A percentile compares a stretch with the other conserved stretches of the same genome.
phyloP scores from a whole-genome alignment of 257 asterid species.

The Haberlea rhodopensis region DNA sequence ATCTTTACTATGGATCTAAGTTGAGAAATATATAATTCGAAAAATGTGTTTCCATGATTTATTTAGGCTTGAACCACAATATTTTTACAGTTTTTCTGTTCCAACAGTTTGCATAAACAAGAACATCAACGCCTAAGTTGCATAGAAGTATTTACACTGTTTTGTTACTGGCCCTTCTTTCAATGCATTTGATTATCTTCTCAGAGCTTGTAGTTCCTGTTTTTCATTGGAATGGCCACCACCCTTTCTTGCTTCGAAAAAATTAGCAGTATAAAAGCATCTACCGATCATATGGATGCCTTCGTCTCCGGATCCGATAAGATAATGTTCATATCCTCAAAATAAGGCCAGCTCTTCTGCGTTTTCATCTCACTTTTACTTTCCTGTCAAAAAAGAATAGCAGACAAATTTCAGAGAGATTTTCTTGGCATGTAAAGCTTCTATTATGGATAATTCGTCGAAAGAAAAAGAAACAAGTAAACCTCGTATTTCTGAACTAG shows the following conservation, averaged over 20 bases:
- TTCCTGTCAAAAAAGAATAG: slow-evolving; percentile 43
- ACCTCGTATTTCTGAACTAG: slow-evolving; percentile 94
- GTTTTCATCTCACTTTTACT: slow-evolving; percentile 41
- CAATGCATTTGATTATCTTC: slow-evolving; percentile 7
- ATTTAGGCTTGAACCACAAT: too few species aligned
- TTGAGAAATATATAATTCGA: too few species aligned
- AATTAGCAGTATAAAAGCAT: neutral
- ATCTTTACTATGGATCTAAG: too few species aligned
- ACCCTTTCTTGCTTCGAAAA: slow-evolving; percentile 11
- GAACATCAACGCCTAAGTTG: slow-evolving; percentile 6
- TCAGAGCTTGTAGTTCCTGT: slow-evolving; percentile 1
- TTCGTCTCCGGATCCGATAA: slow-evolving; percentile 42
- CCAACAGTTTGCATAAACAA: neutral
- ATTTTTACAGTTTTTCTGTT: slow-evolving; percentile 12
- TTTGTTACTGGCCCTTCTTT: neutral
- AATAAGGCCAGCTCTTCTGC: slow-evolving; percentile 61
- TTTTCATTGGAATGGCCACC: slow-evolving; percentile 9
- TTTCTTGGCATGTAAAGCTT: slow-evolving; percentile 7
- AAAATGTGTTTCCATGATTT: too few species aligned
- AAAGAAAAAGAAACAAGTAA: slow-evolving; percentile 21
- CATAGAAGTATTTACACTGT: slow-evolving; percentile 12
- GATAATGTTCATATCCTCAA: slow-evolving; percentile 50
- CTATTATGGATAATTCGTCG: neutral
- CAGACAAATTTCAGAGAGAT: slow-evolving; percentile 3
- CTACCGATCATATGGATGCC: slow-evolving; percentile 34